A percentile compares a stretch with the other conserved stretches of the same genome.
These are phyloP conservation scores for Oryza nivara DNA, from an alignment of 176 grass and related monocot species.

Conservation along the genomic window DNA sequence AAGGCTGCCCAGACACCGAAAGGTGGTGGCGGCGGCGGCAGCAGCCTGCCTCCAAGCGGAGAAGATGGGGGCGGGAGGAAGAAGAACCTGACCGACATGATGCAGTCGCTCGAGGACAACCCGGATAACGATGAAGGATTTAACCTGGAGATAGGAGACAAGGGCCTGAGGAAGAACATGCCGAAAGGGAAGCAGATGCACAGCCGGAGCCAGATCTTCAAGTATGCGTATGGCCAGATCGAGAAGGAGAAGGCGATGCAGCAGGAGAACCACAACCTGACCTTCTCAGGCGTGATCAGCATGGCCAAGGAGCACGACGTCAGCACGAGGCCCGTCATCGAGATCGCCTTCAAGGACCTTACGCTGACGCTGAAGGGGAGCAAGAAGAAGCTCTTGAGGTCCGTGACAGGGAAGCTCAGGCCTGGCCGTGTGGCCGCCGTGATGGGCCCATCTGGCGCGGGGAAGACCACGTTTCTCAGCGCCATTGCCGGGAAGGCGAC, in stretches of 20 bases:
- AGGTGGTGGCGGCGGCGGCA: background rate
- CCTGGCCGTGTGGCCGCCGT: constrained; percentile 88
- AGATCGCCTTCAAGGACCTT: constrained; percentile 87
- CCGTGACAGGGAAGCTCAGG: constrained; percentile 81
- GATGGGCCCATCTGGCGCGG: constrained; percentile 95
- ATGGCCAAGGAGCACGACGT: constrained; percentile 82
- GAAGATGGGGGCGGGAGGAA: constrained; percentile 46
- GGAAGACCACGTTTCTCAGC: constrained; percentile 92
- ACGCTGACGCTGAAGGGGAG: constrained; percentile 85
- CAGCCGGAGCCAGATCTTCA: constrained; percentile 90
- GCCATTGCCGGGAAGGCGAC: constrained; percentile 96
- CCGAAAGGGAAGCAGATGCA: constrained; percentile 78
- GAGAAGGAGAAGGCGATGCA: constrained; percentile 98
- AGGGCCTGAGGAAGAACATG: constrained; percentile 64
- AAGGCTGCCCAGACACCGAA: constrained; percentile 41
- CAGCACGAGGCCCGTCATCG: constrained; percentile 60
- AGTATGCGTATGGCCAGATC: constrained; percentile 96
- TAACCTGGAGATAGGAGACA: constrained; percentile 75
- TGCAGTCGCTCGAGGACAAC: constrained; percentile 64
- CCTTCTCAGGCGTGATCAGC: constrained; percentile 86
- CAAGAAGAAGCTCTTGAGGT: constrained; percentile 80
- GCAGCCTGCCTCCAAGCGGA: background rate
- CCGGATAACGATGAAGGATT: constrained; percentile 64
- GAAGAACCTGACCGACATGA: constrained; percentile 69
- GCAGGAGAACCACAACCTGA: constrained; percentile 87